Base-by-base conservation (phyloP, 306 rosid genomes). In the Quercus wislizeni region DNA sequence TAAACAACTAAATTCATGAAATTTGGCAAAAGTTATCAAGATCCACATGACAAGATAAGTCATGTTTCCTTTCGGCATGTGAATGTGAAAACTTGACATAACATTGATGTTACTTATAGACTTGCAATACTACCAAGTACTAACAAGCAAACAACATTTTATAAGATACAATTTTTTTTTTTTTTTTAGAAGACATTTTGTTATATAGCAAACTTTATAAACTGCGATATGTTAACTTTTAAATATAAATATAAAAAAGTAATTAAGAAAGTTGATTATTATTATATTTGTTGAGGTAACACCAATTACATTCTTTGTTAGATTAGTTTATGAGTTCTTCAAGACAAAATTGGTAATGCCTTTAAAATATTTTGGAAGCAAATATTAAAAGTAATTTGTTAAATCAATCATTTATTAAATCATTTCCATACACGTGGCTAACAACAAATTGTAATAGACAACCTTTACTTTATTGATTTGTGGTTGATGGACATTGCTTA, bases 401-500 rank as follows among this genome's bases (percentile, higher is more conserved):
- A 78, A 54, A 19, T 17, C 15, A 46, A 2, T 18, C 18, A 18
- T 17, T 7, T 12, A 54, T 10, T 17, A 8, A 46, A 2, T 18
- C 18, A 18, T 17, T 7, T 12, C 4, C 43, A 33, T 3, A 19
- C 15, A 52, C 23, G 33, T 52, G 13, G 59, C 20, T 72, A 78
- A 33, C 41, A 55, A 51, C 27, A 80, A 55, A 73, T 76, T 67
- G 52, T 71, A 78, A 71, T 70, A 83, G 72, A 62, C 67, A 73
- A 67, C 15, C 71, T 73, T 17, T 78, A 33, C 71, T 73, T 17
- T 78, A 33, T 35, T 57, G 4, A 20, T 72, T 9, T 30, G 57
- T 17, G 33, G 17, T 17, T 12, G 59, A 46, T 43, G n/a, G 59
- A n/a, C 25, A 49, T 49, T 49, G 5, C 14, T 12, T 49, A 49